Evolutionary conservation across 129 eudicot species (phyloP).

Genomic region (Calendula officinalis): DNA sequence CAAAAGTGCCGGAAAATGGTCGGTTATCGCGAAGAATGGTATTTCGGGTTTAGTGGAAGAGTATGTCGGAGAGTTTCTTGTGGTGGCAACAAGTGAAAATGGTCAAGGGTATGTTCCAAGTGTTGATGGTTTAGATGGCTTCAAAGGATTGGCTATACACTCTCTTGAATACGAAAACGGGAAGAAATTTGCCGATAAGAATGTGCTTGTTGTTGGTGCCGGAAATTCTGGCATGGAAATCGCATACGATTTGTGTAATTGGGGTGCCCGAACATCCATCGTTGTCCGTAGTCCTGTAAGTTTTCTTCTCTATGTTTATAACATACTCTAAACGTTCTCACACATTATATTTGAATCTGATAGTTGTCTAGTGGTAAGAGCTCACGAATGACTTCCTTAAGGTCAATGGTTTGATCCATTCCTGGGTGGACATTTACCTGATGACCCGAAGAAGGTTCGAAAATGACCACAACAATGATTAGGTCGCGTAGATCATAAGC

Average conservation of each 20-base stretch:
- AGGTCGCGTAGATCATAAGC: too few relatives aligned
- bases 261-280: conserved; percentile 51
- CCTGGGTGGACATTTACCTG: too few relatives aligned
- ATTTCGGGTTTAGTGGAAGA: conserved; percentile 24
- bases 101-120: conserved; percentile 44
- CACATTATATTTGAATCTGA: neutral
- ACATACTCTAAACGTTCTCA: neutral
- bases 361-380: too few relatives aligned
- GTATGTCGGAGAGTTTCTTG: conserved; percentile 41
- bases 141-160: conserved; percentile 42
- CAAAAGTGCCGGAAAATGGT: conserved; percentile 30
- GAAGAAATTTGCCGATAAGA: conserved; percentile 24
- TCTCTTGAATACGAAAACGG: conserved; percentile 51
- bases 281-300: conserved; percentile 57
- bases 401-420: too few relatives aligned
- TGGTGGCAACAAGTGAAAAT: conserved; percentile 69
- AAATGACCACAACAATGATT: too few relatives aligned
- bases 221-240: conserved; percentile 81
- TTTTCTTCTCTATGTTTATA: conserved; percentile 7
- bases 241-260: conserved; percentile 50
- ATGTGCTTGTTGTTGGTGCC: conserved; percentile 64
- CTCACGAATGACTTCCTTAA: too few relatives aligned
- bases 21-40: conserved; percentile 23
- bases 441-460: too few relatives aligned
- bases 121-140: conserved; percentile 40